Evolutionary conservation across 148 eudicot genomes (phyloP), one percentile per base, ranked within the genome.

Genomic region (Rhododendron griersonianum): DNA sequence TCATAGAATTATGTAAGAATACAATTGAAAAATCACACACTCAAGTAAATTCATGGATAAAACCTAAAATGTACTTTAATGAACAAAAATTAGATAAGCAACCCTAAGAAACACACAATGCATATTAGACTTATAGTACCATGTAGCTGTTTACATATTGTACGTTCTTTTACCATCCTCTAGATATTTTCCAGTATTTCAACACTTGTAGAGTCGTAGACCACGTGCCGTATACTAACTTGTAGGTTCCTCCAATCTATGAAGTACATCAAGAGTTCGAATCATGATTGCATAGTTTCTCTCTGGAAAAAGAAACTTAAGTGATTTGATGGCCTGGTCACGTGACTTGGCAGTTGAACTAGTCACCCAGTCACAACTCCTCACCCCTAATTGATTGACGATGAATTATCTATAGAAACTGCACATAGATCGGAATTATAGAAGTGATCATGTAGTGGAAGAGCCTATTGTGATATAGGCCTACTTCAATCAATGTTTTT

Each of bases 311-410:
- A 35, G 47, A 18, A 18, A 75, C n/a, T 75, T 7, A 2, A 7
- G n/a, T 37, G 48, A 75, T 35, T 35, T 37, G 79, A 75, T 37
- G 23, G 48, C 79, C 79, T 37, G 79, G 47, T 16, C 44, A 75
- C 23, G 11, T 75, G n/a, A 75, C 79, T 75, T 75, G 79, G 47
- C 79, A 75, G 79, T 75, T 75, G 25, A 75, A 75, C 79, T 75
- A 21, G 79, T 39, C 44, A 18, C 47, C 79, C 45, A 75, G 47
- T 18, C 47, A 75, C 79, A 75, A 75, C n/a, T 15, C 79, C 48
- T 75, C 47, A 75, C 47, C 79, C 47, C 79, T 75, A 75, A 16
- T 19, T 37, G 79, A 75, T 10, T 75, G 79, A 39, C 7, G 79
- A 6, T 37, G 81, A 78, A 47, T 28, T 44, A 25, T 44, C 25